phyloP scores from a whole-genome alignment of 768 basidiomycete genomes.

The Tylopilus vinaceipallidus region DNA sequence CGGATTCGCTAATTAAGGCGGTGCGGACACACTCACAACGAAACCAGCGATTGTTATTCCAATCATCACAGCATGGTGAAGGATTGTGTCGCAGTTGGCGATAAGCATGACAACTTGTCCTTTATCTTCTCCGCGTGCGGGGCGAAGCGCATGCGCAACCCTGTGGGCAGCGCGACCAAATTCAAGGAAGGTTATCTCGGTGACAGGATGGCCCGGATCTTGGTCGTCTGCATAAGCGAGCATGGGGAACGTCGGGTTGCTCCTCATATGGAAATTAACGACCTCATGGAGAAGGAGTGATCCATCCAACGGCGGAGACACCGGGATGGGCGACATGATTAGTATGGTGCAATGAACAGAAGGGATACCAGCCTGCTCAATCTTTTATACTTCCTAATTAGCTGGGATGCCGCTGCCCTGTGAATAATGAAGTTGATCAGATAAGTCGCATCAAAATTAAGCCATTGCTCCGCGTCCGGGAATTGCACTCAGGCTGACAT shows the following conservation, averaged over 20 bases:
- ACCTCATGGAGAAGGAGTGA: conserved; percentile 18
- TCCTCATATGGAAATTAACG: conserved; percentile 15
- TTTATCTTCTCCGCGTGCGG: conserved; percentile 11
- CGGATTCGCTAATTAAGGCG: conserved; percentile 24
- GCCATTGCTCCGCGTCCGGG: no score
- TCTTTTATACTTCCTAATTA: background rate
- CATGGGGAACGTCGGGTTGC: conserved; percentile 11
- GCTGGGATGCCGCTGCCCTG: no score
- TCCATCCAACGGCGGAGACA: conserved; percentile 12
- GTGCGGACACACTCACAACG: conserved; percentile 29
- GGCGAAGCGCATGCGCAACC: conserved; percentile 23
- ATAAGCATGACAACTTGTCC: conserved; percentile 32
- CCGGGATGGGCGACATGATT: conserved; percentile 8
- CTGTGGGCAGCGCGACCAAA: conserved; percentile 29
- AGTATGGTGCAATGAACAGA: no score
- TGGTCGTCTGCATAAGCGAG: conserved; percentile 16
- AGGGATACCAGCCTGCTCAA: no score
- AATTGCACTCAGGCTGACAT: no score
- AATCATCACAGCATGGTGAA: background rate
- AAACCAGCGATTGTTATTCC: conserved; percentile 30
- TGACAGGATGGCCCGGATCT: conserved; percentile 4
- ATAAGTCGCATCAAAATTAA: no score
- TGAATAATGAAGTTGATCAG: no score
- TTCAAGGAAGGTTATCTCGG: conserved; percentile 11
- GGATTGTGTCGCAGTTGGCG: conserved; percentile 29